Base-by-base conservation (phyloP, 179 eudicot species). In the Beta lomatogona region DNA sequence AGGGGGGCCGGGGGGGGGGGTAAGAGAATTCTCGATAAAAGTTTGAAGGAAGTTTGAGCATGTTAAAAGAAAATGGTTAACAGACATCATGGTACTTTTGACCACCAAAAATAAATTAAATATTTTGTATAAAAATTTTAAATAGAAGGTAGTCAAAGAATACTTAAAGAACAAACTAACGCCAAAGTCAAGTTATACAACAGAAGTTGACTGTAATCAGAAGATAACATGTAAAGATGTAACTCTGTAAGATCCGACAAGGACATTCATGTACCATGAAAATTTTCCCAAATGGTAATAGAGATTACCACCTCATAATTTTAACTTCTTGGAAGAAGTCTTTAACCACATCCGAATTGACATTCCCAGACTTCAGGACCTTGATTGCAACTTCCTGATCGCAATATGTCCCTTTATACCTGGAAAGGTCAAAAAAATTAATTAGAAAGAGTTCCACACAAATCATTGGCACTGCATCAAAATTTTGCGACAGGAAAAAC, bases 301-400 rank as follows among this genome's bases (percentile, higher is more conserved):
- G 71, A 74, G 25, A 53, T 13, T 10, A 73, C 63, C 22, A 94
- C 98, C 98, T 94, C 86, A 92, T 83, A 82, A 94, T 94, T 85
- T 84, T 89, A 66, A 93, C 92, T 92, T 94, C 98, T 78, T 93
- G 97, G 57, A 78, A 82, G 85, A 94, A 94, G 81, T 94, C 98
- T 81, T 84, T 88, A 78, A 79, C 85, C 80, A 94, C 82, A 77
- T 89, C 90, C 21, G 77, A 84, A 85, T 80, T 87, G 60, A 90
- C 80, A 85, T 75, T 84, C 58, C 83, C 91, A 13, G 88, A 81
- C 81, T 88, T 92, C 36, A 94, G 85, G 65, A 89, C 76, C 89
- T 93, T 94, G 86, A 94, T 87, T 80, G 97, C 97, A 84, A 94
- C 98, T 71, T 91, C 95, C 81, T 93, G 93, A 81, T 88, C 87